Base-by-base conservation (phyloP, 331 rosid species). In the Pyracantha coccinea region DNA sequence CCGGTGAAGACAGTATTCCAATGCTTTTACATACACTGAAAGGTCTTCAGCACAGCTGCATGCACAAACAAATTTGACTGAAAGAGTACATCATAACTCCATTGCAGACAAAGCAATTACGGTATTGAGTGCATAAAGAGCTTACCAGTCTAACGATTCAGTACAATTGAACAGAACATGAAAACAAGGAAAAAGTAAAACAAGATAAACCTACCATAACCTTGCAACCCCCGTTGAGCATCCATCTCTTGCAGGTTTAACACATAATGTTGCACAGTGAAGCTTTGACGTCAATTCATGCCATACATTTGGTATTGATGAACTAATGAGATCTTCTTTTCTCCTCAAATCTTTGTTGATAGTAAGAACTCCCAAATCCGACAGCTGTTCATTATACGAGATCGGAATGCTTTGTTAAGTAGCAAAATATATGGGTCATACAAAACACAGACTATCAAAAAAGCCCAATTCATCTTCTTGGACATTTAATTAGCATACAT, bases 201-300 rank as follows among this genome's bases (percentile, higher is more conserved):
- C 68, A 24, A 52, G 53, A 74, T 55, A 65, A 78, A 80, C 76
- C 62, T 91, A 93, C 98, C 97, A 84, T 83, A 93, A 81, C 85
- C 97, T 86, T 60, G 97, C 98, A 76, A 93, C 97, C 79, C 98
- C 98, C 41, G 98, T 91, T 69, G 97, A 93, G 87, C 98, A 93
- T 78, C 98, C 98, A 82, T 91, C 98, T 86, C 81, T 91, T 66
- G 97, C 88, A 41, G 98, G 98, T 85, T 93, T 93, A 81, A 93
- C 90, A 75, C 98, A 93, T 38, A 93, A 33, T 52, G 97, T 89
- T 82, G 88, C 84, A 77, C 97, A 88, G 68, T 85, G 88, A 64
- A 93, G 86, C 84, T 88, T 93, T 74, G 69, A 67, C 76, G 85
- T 88, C 76, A 93, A 83, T 71, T 91, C 93, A 82, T 75, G 79